A percentile compares a stretch with the other conserved stretches of the same genome.
Conservation (phyloP, 2,329 filamentous ascomycete species). For the Calonectria pseudoreteaudii region DNA sequence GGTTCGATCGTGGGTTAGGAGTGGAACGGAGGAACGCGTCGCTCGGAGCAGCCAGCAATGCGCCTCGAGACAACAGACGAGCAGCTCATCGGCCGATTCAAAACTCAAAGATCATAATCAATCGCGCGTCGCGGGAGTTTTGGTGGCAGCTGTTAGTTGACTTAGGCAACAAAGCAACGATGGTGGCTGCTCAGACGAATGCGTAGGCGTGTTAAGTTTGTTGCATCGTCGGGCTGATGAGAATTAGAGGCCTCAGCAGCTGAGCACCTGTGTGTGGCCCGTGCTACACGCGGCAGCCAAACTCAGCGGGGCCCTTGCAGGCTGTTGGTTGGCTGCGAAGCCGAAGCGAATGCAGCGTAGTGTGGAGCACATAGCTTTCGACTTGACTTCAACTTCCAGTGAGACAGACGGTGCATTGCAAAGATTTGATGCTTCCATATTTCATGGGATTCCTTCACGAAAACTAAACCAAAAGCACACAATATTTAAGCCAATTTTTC, state of each 20-base stretch:
- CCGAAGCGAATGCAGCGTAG: not conserved
- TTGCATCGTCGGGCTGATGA: conserved; percentile 33
- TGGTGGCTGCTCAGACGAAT: conserved; percentile 25
- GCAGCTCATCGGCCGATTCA: conserved; percentile 44
- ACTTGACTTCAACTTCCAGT: not conserved
- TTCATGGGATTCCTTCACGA: not conserved
- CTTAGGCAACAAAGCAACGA: conserved; percentile 19
- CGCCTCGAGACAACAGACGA: conserved; percentile 45
- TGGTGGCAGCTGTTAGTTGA: not conserved
- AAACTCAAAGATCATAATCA: conserved; percentile 42
- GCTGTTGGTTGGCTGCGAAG: conserved; percentile 10
- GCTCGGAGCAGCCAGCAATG: conserved; percentile 44
- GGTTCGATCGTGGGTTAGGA: conserved; percentile 29
- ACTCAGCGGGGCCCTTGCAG: not conserved
- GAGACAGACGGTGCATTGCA: not conserved
- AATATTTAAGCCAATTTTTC: not conserved
- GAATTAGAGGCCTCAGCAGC: conserved; percentile 28
- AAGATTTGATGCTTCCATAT: not conserved
- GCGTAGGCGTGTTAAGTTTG: conserved; percentile 38
- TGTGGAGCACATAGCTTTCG: not conserved
- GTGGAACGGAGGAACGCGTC: conserved; percentile 45
- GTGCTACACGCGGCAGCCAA: conserved; percentile 6
- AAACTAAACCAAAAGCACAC: too few species aligned
- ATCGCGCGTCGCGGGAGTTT: conserved; percentile 25
- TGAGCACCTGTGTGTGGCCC: conserved; percentile 18